These are phyloP conservation scores for Cryphonectria parasitica DNA, from an alignment of 2,329 filamentous ascomycete species.

Conservation along the genomic window DNA sequence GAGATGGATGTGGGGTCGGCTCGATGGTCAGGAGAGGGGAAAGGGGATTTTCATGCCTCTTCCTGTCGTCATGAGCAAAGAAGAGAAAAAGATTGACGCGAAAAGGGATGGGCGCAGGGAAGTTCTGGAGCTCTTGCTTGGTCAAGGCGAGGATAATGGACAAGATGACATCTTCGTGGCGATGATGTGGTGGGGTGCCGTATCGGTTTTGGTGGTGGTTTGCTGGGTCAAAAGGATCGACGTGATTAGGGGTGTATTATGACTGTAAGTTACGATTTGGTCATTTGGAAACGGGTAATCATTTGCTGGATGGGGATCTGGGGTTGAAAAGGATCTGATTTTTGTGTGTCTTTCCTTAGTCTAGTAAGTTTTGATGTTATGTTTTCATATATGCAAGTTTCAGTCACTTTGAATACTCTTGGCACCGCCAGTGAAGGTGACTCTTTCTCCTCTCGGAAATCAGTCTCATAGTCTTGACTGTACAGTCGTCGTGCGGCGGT, in stretches of 20 bases:
- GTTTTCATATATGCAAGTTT: not conserved
- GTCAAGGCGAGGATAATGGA: not conserved
- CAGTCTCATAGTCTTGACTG: conserved; percentile 15
- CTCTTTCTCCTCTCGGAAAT: not conserved
- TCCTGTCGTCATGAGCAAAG: not conserved
- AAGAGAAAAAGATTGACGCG: not conserved
- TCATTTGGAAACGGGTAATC: not conserved
- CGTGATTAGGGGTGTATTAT: conserved; percentile 4
- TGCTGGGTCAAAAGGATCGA: conserved; percentile 23
- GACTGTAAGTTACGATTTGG: conserved; percentile 4
- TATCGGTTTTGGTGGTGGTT: conserved; percentile 15
- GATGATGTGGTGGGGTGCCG: conserved; percentile 25
- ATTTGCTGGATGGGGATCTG: conserved; percentile 2
- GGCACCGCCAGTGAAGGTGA: not conserved
- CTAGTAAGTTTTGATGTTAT: too few species aligned
- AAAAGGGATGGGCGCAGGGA: conserved; percentile 20
- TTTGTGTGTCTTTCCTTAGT: too few species aligned
- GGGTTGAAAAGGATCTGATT: conserved; percentile 1
- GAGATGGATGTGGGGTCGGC: not conserved
- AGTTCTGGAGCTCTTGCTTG: conserved; percentile 12
- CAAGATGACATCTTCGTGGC: conserved; percentile 27
- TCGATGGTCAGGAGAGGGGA: conserved; percentile 5
- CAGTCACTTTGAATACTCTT: not conserved
- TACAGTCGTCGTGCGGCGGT: not conserved
- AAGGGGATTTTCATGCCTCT: conserved; percentile 14